Evolutionary conservation across 2,329 filamentous ascomycete genomes (phyloP), one percentile per base, ranked within the genome.

Genomic region (Sclerotinia spermophila): DNA sequence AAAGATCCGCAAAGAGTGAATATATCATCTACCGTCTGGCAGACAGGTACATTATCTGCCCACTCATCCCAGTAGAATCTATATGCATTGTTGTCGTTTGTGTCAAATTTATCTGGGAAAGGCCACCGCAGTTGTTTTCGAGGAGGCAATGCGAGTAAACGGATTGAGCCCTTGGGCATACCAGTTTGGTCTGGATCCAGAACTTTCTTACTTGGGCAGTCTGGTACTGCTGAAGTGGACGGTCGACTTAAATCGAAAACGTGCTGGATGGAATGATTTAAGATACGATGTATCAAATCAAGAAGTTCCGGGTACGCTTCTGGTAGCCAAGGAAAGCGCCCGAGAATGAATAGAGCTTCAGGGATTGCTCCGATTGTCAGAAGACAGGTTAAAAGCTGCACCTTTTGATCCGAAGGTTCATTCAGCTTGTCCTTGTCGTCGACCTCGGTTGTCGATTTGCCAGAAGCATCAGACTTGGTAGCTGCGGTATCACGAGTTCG

Each of bases 21-120:
- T 21, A 99, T 86, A 78, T 99, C 96, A 73, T 97, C 93, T 8
- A 97, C 89, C 2, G 85, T 92, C 79, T 97, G 94, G 78, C 96
- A 99, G 30, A 97, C 83, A 0, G 96, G 96, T 60, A 99, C 86
- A 74, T 96, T 97, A 80, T 98, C 95, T 3, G 90, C 86, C 96
- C 96, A 99, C 76, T 98, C 96, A 71, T 97, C 94, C 90, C 96
- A 97, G 80, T 99, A 99, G 79, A 96, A 98, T 45, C 92, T 89
- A 79, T 97, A 98, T 19, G 84, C 87, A n/a, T 86, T 86, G 30
- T 90, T 90, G 75, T 94, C 92, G 69, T 89, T 90, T 38, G 88
- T 89, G 77, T 96, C 92, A 73, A 86, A 86, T 75, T 88, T 90
- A 76, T 97, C 94, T 7, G 93, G 88, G 76, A 91, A 90, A 6